Evolutionary conservation across 352 stramenopile genomes (phyloP), one percentile per base, ranked within the genome.

Genomic region (Phytophthora ohioensis): DNA sequence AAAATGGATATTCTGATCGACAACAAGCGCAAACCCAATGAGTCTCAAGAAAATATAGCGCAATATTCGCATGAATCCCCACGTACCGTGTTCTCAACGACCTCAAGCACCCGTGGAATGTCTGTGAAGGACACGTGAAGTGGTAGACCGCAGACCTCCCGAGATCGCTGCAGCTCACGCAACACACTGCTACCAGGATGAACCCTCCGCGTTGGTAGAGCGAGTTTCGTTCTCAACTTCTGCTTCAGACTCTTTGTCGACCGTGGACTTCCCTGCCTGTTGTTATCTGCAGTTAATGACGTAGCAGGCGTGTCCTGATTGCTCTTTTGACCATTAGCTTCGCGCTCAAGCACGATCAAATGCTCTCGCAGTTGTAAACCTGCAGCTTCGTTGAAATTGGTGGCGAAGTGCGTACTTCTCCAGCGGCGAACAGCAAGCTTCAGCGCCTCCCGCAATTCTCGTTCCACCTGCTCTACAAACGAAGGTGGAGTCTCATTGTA

Each of bases 101-200:
- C 70, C 17, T 85, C 69, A 39, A 98, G 66, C 17, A 98, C 73
- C 31, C 84, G 82, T 36, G 83, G 54, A 38, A 97, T 76, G 55
- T 98, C 90, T 13, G 87, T 97, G 71, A 98, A 98, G 7, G 84
- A 83, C n/a, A 88, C 67, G 62, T 98, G 89, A 39, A 98, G 67
- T 7, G 92, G 85, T 55, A 97, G 81, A 5, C 93, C 95, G 51
- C 80, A 88, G 31, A 97, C 63, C 15, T 89, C 80, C n/a, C 79
- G 71, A 15, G 70, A 82, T 30, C 61, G 64, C 57, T 82, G 68
- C 4, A 87, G 39, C 31, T 84, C 69, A n/a, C 54, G 61, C 45
- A 85, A 38, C 12, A 81, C 53, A 41, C 27, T 55, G 47, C 38
- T 60, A 27, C 55, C 48, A 54, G 54, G 35, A 43, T 69, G 41